Conservation (phyloP, 768 basidiomycete species). For the Chalciporus sphaerocephalus region DNA sequence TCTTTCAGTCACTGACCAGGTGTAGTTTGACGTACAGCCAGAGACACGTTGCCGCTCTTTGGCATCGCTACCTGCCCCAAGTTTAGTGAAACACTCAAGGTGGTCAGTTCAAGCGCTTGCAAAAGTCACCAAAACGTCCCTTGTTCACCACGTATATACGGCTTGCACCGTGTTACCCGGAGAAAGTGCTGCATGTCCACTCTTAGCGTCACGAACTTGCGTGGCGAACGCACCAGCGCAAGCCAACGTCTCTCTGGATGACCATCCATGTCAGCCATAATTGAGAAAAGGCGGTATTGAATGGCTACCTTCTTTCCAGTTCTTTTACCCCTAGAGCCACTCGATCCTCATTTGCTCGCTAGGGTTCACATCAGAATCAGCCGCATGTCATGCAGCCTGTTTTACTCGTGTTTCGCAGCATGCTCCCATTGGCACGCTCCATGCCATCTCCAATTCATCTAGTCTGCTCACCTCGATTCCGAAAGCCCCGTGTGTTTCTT, state of each 20-base stretch:
- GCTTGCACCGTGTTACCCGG: conserved; percentile 5
- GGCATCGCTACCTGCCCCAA: neutral
- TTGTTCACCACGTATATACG: conserved; percentile 7
- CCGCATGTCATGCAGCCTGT: conserved; percentile 37
- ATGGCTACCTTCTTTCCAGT: conserved; percentile 18
- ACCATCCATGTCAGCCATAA: conserved; percentile 17
- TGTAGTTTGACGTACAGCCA: conserved; percentile 22
- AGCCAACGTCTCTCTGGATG: conserved; percentile 10
- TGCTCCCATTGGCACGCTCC: conserved; percentile 28
- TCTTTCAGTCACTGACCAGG: conserved; percentile 1
- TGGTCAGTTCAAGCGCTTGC: neutral
- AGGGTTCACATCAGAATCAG: conserved; percentile 33
- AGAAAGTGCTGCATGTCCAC: conserved; percentile 3
- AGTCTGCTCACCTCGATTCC: conserved; percentile 20
- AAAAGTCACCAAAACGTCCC: conserved; percentile 7
- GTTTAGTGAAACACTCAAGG: conserved; percentile 3
- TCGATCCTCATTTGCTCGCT: conserved; percentile 35
- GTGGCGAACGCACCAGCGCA: neutral
- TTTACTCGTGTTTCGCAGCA: conserved; percentile 34
- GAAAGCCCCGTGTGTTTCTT: conserved; percentile 22
- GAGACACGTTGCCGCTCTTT: conserved; percentile 15
- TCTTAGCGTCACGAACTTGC: neutral
- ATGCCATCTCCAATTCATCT: conserved; percentile 28
- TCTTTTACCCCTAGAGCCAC: conserved; percentile 33
- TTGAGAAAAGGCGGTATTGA: conserved; percentile 20